Percentiles rank a stretch among this genome's conserved stretches.
Evolutionary conservation across 441 rosid genomes (phyloP).

Genomic region (Flueggea neowawraea): DNA sequence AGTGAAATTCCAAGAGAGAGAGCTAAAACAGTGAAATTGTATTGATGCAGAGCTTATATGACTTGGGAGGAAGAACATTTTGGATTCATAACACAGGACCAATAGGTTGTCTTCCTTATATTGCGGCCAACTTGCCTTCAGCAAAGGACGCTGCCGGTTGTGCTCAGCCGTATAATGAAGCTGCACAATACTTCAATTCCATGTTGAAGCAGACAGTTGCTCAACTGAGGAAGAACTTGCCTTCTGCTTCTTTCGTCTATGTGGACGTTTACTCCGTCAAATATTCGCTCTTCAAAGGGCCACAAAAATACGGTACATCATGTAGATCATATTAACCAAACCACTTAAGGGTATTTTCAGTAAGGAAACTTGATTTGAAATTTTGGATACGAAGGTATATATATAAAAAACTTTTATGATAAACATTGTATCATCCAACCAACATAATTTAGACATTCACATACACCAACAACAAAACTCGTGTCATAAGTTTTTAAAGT

Average conservation of each 20-base stretch:
- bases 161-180: conserved; percentile 27
- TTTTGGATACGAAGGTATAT: too few relatives aligned
- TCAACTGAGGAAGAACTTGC: conserved; percentile 26
- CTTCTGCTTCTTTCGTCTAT: conserved; percentile 30
- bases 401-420: too few relatives aligned
- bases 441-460: too few relatives aligned
- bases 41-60: too few relatives aligned
- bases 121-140: conserved; percentile 19
- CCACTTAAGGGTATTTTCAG: background rate
- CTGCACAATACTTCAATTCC: conserved; percentile 30
- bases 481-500: too few relatives aligned
- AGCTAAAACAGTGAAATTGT: background rate
- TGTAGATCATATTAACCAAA: background rate
- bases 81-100: conserved; percentile 53
- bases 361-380: too few relatives aligned
- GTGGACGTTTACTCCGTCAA: conserved; percentile 40
- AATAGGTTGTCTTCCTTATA: conserved; percentile 34
- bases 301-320: conserved; percentile 27
- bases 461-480: too few relatives aligned
- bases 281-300: conserved; percentile 31
- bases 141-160: conserved; percentile 38
- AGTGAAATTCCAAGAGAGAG: background rate
- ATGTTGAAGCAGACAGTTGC: conserved; percentile 28
- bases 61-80: conserved; percentile 34
- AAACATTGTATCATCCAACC: too few relatives aligned